A percentile compares a stretch with the other conserved stretches of the same genome.
These are phyloP conservation scores for Gymnopilus dilepis DNA, from an alignment of 768 basidiomycete species.

Conservation along the genomic window DNA sequence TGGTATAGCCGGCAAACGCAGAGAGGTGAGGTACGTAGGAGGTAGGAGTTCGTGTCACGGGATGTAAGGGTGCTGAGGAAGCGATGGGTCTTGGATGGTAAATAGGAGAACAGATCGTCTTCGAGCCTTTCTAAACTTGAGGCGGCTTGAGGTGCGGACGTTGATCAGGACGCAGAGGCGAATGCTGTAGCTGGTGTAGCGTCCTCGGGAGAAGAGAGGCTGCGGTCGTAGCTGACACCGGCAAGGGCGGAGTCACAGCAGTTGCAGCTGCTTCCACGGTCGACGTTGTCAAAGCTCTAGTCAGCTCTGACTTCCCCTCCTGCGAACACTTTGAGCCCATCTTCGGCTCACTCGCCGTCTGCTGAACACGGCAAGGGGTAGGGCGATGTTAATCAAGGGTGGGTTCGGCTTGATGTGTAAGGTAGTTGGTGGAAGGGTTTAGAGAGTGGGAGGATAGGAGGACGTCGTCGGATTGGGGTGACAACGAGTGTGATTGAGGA, in stretches of 20 bases:
- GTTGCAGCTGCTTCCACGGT: background rate
- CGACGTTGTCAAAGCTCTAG: background rate
- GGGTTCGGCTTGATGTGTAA: background rate
- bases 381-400: background rate
- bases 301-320: background rate
- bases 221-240: background rate
- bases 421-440: background rate
- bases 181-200: too few species aligned
- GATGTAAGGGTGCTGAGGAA: background rate
- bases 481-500: slow-evolving; percentile 24
- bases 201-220: background rate
- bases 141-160: background rate
- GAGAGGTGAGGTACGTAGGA: background rate
- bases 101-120: background rate
- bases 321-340: slow-evolving; percentile 27
- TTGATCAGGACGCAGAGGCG: background rate
- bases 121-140: background rate
- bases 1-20: background rate
- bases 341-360: slow-evolving; percentile 1
- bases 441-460: background rate
- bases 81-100: background rate
- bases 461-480: slow-evolving; percentile 9
- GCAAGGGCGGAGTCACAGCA: too few species aligned
- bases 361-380: background rate
- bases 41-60: background rate